These are phyloP conservation scores for Podospora anserina DNA, from an alignment of 495 filamentous ascomycete species.

Conservation along the genomic window DNA sequence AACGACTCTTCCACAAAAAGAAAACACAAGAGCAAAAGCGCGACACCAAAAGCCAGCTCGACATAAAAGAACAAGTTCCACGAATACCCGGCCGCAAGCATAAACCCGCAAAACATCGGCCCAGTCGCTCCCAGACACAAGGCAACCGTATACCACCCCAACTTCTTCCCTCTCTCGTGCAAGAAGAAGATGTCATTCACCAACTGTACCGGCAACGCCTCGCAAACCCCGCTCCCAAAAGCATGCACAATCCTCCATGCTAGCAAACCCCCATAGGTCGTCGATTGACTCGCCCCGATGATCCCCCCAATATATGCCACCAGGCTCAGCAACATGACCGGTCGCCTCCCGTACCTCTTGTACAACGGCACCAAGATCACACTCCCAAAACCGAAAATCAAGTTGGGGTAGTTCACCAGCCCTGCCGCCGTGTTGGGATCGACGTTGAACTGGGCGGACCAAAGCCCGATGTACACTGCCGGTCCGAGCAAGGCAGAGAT, in stretches of 20 bases:
- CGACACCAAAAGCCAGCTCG: constrained; percentile 43
- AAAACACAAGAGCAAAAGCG: constrained; percentile 50
- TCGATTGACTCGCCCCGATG: constrained; percentile 27
- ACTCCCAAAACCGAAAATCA: constrained; percentile 55
- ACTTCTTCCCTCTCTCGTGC: constrained; percentile 62
- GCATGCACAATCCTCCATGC: constrained; percentile 59
- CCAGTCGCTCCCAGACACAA: constrained; percentile 36
- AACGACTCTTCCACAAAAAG: constrained; percentile 51
- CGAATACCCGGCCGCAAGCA: constrained; percentile 34
- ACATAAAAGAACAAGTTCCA: constrained; percentile 53
- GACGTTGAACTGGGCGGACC: constrained; percentile 50
- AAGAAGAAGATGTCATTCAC: constrained; percentile 67
- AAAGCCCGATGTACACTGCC: constrained; percentile 55
- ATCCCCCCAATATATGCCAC: constrained; percentile 29
- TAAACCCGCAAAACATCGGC: constrained; percentile 39
- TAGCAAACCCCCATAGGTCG: constrained; percentile 48
- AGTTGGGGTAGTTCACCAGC: constrained; percentile 56
- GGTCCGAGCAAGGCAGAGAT: constrained; percentile 54
- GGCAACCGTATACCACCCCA: constrained; percentile 55
- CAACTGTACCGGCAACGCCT: constrained; percentile 60
- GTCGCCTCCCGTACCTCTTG: constrained; percentile 55
- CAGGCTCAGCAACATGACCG: constrained; percentile 53
- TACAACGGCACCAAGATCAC: constrained; percentile 56
- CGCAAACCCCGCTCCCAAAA: constrained; percentile 55
- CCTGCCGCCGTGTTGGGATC: constrained; percentile 50